phyloP scores from a whole-genome alignment of 495 filamentous ascomycete genomes.

The Podospora fimiseda region DNA sequence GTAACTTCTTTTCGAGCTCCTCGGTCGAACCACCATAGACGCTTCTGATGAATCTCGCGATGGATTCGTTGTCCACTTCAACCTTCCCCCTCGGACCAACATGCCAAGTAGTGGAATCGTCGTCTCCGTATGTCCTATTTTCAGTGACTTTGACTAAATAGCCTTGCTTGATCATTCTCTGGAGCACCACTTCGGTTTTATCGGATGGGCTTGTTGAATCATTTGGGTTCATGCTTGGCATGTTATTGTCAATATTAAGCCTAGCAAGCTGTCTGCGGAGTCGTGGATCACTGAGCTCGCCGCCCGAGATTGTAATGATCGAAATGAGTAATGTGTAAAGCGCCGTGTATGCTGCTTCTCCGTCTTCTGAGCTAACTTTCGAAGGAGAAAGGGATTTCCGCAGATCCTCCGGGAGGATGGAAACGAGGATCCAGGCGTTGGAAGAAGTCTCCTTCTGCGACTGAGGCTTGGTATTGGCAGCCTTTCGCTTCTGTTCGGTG shows the following conservation, averaged over 20 bases:
- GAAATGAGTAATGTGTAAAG: conserved; percentile 75
- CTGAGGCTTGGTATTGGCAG: conserved; percentile 39
- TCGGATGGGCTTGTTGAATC: conserved; percentile 58
- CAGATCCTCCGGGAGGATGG: conserved; percentile 58
- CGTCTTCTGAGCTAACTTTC: conserved; percentile 51
- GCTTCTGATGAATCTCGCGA: conserved; percentile 61
- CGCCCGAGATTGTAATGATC: conserved; percentile 62
- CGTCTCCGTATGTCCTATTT: conserved; percentile 48
- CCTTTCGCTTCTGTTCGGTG: conserved; percentile 64
- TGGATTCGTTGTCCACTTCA: conserved; percentile 69
- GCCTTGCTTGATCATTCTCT: conserved; percentile 70
- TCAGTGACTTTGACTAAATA: conserved; percentile 74
- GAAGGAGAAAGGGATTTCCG: conserved; percentile 65
- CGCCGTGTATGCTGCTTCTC: conserved; percentile 72
- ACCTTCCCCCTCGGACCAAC: conserved; percentile 79
- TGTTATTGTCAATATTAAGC: conserved; percentile 68
- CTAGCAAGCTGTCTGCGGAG: conserved; percentile 66
- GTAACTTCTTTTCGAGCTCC: conserved; percentile 48
- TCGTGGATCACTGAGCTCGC: conserved; percentile 65
- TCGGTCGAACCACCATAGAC: conserved; percentile 46
- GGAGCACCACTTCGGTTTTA: conserved; percentile 67
- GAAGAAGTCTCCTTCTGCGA: conserved; percentile 44
- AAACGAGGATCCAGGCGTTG: conserved; percentile 70
- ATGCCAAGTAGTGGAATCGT: conserved; percentile 69
- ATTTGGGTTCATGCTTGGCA: conserved; percentile 32